Percentiles rank a stretch among this genome's conserved stretches.
Conservation (phyloP, 495 filamentous ascomycete genomes). For the Aspergillus cristatus region DNA sequence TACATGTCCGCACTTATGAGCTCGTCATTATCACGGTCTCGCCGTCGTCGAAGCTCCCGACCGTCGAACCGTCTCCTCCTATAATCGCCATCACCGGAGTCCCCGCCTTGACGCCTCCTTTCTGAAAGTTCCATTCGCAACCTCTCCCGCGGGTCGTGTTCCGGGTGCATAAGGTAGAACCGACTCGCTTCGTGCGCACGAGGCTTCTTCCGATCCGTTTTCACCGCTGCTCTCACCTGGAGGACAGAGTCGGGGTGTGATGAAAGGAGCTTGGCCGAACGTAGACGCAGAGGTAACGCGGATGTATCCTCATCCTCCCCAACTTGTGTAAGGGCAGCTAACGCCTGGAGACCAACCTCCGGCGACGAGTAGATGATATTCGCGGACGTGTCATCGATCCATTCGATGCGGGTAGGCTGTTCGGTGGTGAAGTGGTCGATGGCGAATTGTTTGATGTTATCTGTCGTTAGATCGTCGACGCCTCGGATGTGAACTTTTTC, state of each 20-base stretch:
- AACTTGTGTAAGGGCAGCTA: constrained; percentile 51
- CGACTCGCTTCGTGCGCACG: constrained; percentile 72
- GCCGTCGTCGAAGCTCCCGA: constrained; percentile 43
- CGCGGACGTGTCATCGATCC: constrained; percentile 90
- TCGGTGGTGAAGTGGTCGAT: constrained; percentile 50
- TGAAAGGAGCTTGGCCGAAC: constrained; percentile 53
- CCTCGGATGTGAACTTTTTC: constrained; percentile 76
- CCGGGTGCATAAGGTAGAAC: constrained; percentile 85
- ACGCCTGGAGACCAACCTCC: constrained; percentile 60
- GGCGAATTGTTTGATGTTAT: constrained; percentile 64
- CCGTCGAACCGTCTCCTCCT: constrained; percentile 48
- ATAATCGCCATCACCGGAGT: constrained; percentile 52
- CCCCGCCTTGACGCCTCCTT: constrained; percentile 44
- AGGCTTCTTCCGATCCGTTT: constrained; percentile 66
- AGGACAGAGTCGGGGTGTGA: constrained; percentile 60
- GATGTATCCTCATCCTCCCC: constrained; percentile 27
- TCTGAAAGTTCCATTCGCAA: constrained; percentile 40
- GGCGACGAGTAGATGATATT: constrained; percentile 69
- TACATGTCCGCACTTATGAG: constrained; percentile 68
- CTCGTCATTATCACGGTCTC: constrained; percentile 41
- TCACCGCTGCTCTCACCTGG: constrained; percentile 61
- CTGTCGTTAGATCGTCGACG: constrained; percentile 69
- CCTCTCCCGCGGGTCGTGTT: constrained; percentile 74
- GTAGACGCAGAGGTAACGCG: constrained; percentile 39
- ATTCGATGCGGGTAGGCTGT: constrained; percentile 59